Conservation (phyloP, 2,329 filamentous ascomycete genomes). For the Fusarium temperatum region DNA sequence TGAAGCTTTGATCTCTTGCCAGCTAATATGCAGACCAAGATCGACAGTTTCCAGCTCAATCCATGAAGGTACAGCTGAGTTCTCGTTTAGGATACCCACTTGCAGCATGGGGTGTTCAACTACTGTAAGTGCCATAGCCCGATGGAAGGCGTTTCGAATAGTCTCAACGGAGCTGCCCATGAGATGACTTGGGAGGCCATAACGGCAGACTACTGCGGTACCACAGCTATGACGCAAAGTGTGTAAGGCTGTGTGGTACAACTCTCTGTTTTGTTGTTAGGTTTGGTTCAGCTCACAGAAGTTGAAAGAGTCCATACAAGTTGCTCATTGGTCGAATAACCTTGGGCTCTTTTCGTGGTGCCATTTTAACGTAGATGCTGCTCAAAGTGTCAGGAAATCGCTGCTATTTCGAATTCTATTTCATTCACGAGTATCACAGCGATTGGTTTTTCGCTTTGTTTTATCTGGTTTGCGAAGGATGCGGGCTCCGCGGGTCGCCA, state of each 20-base stretch:
- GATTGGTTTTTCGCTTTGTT: not conserved
- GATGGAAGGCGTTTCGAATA: conserved; percentile 7
- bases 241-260: conserved; percentile 29
- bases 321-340: conserved; percentile 35
- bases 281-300: not conserved
- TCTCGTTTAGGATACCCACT: conserved; percentile 32
- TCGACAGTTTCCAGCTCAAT: conserved; percentile 19
- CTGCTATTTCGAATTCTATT: not conserved
- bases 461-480: conserved; percentile 5
- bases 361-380: conserved; percentile 3
- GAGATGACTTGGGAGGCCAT: conserved; percentile 20
- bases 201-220: conserved; percentile 22
- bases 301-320: conserved; percentile 13
- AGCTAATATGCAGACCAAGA: conserved; percentile 21
- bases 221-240: conserved; percentile 31
- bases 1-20: conserved; percentile 8
- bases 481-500: conserved; percentile 25
- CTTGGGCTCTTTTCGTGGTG: not conserved
- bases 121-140: conserved; percentile 31
- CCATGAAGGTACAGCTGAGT: conserved; percentile 32
- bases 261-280: conserved; percentile 16
- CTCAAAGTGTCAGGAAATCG: not conserved
- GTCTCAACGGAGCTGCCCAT: not conserved
- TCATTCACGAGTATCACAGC: not conserved
- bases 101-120: conserved; percentile 31